Conservation (phyloP, 2,329 filamentous ascomycete species). For the Endocalyx cinctus region DNA sequence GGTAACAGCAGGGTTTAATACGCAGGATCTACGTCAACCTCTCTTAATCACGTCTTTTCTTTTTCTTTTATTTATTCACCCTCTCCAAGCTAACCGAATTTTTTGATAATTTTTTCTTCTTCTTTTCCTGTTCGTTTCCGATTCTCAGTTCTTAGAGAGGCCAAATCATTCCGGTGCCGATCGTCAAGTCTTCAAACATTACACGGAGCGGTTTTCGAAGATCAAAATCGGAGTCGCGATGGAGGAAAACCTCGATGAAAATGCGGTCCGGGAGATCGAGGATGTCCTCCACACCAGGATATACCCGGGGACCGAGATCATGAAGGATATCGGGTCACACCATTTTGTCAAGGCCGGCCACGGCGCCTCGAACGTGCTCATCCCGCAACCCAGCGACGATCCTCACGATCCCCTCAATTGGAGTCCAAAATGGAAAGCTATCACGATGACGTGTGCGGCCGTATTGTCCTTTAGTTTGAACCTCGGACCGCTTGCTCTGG, state of each 20-base stretch:
- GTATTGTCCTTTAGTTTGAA: slow-evolving; percentile 38
- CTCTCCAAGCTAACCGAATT: too few relatives aligned
- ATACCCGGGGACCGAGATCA: slow-evolving; percentile 33
- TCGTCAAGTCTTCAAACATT: too few relatives aligned
- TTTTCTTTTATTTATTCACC: too few relatives aligned
- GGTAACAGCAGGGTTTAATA: too few relatives aligned
- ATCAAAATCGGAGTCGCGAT: too few relatives aligned
- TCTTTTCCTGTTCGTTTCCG: too few relatives aligned
- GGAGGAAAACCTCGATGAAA: slow-evolving; percentile 22
- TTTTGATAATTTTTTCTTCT: too few relatives aligned
- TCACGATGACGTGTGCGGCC: slow-evolving; percentile 26
- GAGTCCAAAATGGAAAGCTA: slow-evolving; percentile 41
- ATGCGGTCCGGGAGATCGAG: slow-evolving; percentile 9
- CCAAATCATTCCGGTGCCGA: too few relatives aligned
- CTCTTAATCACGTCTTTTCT: too few relatives aligned
- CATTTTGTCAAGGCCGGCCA: slow-evolving; percentile 56
- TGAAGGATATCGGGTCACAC: slow-evolving; percentile 52
- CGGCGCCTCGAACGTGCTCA: slow-evolving; percentile 37
- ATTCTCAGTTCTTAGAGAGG: too few relatives aligned
- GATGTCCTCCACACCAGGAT: slow-evolving; percentile 26
- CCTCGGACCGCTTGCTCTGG: slow-evolving; percentile 37
- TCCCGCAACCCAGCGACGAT: slow-evolving; percentile 43
- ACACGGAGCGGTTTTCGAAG: too few relatives aligned
- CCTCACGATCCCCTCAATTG: slow-evolving; percentile 47
- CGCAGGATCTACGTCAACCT: too few relatives aligned